Percentiles rank a stretch among this genome's conserved stretches.
phyloP scores from a whole-genome alignment of 2,329 filamentous ascomycete species.

The Fusarium proliferatum region DNA sequence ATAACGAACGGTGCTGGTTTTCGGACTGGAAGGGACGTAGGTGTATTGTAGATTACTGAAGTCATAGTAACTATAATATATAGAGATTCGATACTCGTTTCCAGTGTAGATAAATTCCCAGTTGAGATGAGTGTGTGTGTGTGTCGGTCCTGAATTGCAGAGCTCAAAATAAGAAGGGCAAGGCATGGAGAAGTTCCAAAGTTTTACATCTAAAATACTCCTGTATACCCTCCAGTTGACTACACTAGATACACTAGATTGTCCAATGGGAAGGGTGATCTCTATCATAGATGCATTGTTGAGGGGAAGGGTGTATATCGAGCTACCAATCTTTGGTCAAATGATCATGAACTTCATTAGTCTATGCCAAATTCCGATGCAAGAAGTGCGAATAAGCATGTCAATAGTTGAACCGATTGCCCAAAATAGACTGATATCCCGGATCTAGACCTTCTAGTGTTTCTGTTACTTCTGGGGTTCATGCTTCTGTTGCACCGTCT shows the following conservation, averaged over 20 bases:
- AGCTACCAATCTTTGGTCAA: background rate
- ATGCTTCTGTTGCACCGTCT: background rate
- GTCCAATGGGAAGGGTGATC: background rate
- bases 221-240: no score
- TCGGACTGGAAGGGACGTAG: background rate
- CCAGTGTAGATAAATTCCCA: background rate
- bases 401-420: background rate
- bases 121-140: background rate
- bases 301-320: background rate
- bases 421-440: background rate
- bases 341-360: background rate
- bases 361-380: background rate
- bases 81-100: background rate
- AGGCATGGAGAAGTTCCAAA: background rate
- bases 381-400: background rate
- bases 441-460: background rate
- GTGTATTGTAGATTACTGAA: background rate
- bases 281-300: background rate
- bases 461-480: background rate
- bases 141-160: background rate
- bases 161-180: background rate
- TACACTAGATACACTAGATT: background rate
- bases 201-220: constrained; percentile 1
- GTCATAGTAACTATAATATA: background rate
- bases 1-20: constrained; percentile 41